These are phyloP conservation scores for Hypoxylon crocopeplum DNA, from an alignment of 495 filamentous ascomycete species.

Conservation along the genomic window DNA sequence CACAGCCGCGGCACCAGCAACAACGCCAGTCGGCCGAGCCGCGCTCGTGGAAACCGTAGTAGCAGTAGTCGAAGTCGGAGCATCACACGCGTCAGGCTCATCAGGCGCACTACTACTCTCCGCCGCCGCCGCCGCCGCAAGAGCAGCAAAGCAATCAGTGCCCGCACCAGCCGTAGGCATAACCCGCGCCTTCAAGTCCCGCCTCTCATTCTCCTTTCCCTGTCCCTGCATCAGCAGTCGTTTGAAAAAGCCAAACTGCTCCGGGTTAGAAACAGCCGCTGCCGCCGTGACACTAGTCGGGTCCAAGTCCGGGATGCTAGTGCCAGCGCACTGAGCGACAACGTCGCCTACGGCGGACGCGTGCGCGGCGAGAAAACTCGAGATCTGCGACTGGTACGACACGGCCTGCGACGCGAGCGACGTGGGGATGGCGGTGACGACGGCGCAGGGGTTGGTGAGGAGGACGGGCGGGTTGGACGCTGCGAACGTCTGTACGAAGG, in stretches of 20 bases:
- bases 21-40: slow-evolving; percentile 16
- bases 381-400: slow-evolving; percentile 17
- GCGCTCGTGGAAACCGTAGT: neutral
- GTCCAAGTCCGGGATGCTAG: neutral
- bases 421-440: slow-evolving; percentile 11
- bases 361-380: slow-evolving; percentile 22
- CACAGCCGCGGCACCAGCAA: slow-evolving; percentile 17
- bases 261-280: neutral
- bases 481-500: neutral
- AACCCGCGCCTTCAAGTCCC: too few species aligned
- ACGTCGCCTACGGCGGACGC: slow-evolving; percentile 5
- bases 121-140: too few species aligned
- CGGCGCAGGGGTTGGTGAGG: slow-evolving; percentile 14
- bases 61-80: neutral
- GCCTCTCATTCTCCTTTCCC: too few species aligned
- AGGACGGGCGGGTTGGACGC: slow-evolving; percentile 1
- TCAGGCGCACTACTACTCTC: too few species aligned
- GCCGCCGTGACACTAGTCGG: neutral
- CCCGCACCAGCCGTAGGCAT: too few species aligned
- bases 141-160: too few species aligned
- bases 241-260: too few species aligned
- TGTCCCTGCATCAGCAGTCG: too few species aligned
- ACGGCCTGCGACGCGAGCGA: slow-evolving; percentile 21
- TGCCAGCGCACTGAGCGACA: slow-evolving; percentile 2
- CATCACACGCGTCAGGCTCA: neutral